Percentiles rank a stretch among this genome's conserved stretches.
phyloP scores from a whole-genome alignment of 1,139 yeast species.

The Martiniozyma asiatica region DNA sequence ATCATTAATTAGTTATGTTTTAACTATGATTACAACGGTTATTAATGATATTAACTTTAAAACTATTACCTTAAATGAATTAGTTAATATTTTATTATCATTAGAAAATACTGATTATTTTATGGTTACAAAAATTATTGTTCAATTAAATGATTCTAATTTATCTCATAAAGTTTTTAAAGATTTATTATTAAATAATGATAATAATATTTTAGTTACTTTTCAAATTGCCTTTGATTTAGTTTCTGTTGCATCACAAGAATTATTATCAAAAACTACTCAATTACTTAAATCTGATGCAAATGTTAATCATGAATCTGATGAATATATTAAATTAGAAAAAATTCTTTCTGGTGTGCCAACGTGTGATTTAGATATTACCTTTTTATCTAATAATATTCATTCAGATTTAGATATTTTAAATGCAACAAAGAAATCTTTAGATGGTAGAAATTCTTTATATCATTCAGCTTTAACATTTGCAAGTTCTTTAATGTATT shows the following conservation, averaged over 20 bases:
- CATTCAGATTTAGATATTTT: constrained; percentile 77
- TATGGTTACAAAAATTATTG: constrained; percentile 70
- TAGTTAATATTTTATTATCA: constrained; percentile 48
- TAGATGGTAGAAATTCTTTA: constrained; percentile 88
- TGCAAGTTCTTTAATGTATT: constrained; percentile 89
- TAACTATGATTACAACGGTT: constrained; percentile 62
- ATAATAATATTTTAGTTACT: constrained; percentile 41
- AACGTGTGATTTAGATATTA: constrained; percentile 83
- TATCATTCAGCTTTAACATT: constrained; percentile 95
- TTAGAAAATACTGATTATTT: constrained; percentile 66
- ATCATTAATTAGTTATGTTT: constrained; percentile 57
- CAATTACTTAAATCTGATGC: constrained; percentile 31
- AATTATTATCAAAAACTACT: constrained; percentile 56
- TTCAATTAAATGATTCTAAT: constrained; percentile 67
- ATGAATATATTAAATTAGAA: constrained; percentile 35
- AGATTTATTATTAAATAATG: constrained; percentile 34
- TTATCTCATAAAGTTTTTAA: constrained; percentile 62
- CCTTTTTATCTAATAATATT: constrained; percentile 77
- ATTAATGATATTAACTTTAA: constrained; percentile 52
- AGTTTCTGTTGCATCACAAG: constrained; percentile 89
- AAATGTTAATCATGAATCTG: constrained; percentile 25
- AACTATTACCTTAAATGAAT: constrained; percentile 44
- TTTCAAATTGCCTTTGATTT: constrained; percentile 94
- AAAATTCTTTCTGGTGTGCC: constrained; percentile 85
- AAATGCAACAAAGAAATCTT: constrained; percentile 65